Evolutionary conservation across 1,284 basidiomycete species (phyloP).

Genomic region (Phenoliferia sp.): DNA sequence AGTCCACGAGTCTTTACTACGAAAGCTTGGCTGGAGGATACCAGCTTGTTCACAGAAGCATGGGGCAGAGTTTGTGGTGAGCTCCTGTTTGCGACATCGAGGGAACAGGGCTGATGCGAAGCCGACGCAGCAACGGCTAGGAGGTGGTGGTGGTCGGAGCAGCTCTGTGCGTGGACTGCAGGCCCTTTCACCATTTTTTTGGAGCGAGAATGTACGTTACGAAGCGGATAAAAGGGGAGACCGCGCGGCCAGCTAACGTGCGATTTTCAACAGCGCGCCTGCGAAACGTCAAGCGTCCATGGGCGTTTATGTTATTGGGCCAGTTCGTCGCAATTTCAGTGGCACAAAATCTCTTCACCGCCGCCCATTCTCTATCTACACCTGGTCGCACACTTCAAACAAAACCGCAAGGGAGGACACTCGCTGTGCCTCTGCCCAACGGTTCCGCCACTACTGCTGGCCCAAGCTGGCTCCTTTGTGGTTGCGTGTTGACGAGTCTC

Average conservation of each 20-base stretch:
- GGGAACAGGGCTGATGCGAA: background rate
- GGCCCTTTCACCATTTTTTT: conserved; percentile 60
- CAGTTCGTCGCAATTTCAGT: conserved; percentile 69
- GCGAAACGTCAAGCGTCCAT: conserved; percentile 53
- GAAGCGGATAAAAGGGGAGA: too few relatives aligned
- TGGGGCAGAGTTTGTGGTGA: conserved; percentile 50
- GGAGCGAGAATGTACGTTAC: conserved; percentile 52
- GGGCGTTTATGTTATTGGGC: conserved; percentile 69
- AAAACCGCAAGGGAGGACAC: conserved; percentile 10
- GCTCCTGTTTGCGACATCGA: background rate
- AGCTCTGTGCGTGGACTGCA: conserved; percentile 64
- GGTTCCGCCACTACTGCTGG: conserved; percentile 2
- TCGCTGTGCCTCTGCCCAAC: background rate
- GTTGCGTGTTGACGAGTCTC: conserved; percentile 51
- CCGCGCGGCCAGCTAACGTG: background rate
- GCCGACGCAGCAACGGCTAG: conserved; percentile 39
- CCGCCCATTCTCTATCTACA: conserved; percentile 48
- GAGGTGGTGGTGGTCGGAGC: conserved; percentile 72
- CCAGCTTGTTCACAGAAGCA: conserved; percentile 61
- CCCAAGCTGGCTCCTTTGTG: conserved; percentile 32
- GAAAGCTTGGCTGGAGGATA: conserved; percentile 56
- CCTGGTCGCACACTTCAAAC: conserved; percentile 9
- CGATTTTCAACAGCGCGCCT: background rate
- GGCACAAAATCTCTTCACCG: conserved; percentile 61
- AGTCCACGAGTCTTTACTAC: conserved; percentile 32